phyloP scores from a whole-genome alignment of 2,329 filamentous ascomycete species.

The Raffaelea arxii region DNA sequence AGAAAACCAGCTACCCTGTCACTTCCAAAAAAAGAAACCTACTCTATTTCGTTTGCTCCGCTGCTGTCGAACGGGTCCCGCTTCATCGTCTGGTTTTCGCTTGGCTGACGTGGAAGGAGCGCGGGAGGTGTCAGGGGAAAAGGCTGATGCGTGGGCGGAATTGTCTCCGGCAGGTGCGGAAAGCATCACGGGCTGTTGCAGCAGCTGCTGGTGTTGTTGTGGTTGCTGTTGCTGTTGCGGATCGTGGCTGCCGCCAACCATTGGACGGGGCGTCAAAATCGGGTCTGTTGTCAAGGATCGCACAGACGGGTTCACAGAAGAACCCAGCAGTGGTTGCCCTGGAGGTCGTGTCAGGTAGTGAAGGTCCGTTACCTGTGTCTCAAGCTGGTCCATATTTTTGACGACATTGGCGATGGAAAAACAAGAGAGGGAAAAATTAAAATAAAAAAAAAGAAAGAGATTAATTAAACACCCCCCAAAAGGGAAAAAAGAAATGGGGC shows the following conservation, averaged over 20 bases:
- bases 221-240: not conserved
- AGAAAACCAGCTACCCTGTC: not conserved
- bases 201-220: conserved; percentile 8
- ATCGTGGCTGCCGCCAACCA: too few species aligned
- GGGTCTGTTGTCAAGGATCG: conserved; percentile 1
- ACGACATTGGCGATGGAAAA: not conserved
- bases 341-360: conserved; percentile 35
- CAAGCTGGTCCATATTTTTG: conserved; percentile 42
- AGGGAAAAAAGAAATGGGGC: too few species aligned
- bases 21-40: conserved; percentile 21
- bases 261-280: conserved; percentile 12
- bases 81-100: conserved; percentile 29
- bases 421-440: not conserved
- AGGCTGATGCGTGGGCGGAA: conserved; percentile 29
- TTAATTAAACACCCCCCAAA: not conserved
- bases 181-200: conserved; percentile 14
- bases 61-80: conserved; percentile 34
- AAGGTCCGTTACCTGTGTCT: conserved; percentile 44
- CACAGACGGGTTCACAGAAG: conserved; percentile 1
- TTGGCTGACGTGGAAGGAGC: conserved; percentile 14
- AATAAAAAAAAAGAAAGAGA: not conserved
- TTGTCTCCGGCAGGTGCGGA: conserved; percentile 34
- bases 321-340: conserved; percentile 19
- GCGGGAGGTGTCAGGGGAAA: conserved; percentile 1
- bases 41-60: conserved; percentile 52